Base-by-base conservation (phyloP, 2,329 filamentous ascomycete genomes). In the Cercospora nicotianae region DNA sequence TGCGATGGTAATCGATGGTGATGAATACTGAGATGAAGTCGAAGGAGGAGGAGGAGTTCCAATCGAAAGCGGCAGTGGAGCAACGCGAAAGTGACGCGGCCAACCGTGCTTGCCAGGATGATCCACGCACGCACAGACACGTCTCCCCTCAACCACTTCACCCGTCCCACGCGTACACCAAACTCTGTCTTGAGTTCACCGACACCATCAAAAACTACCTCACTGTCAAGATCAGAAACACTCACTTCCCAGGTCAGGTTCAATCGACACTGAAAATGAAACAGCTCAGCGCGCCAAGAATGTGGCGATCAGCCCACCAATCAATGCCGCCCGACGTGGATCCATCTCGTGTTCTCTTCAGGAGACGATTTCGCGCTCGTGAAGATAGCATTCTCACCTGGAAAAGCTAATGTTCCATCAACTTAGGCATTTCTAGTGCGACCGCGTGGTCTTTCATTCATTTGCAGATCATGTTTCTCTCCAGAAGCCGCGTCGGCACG, bases 391-490 rank as follows among this genome's bases (percentile, higher is more conserved):
- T 51, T 26, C 45, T 1, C 4, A 12, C 10, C 45, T 51, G 20
- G 20, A 51, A 51, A 12, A 23, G 1, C 45, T 20, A 13, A 51
- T 51, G 45, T 1, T 13, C 18, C 45, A 51, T 23, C 20, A 23
- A 0, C 20, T 42, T 18, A 30, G 26, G 16, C 53, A 58, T 33
- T 26, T 20, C 53, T 30, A 58, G 30, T n/a, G 6, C 28, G 13
- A 12, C 26, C 0, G 26, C 1, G 8, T 18, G 23, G 5, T n/a
- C n/a, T 13, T 30, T 16, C 53, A 20, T 16, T 58, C 59, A 7
- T 39, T 26, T 2, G 12, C 5, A 42, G 60, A 64, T 30, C 18
- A 66, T 66, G 67, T 36, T 69, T 5, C 61, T 60, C 26, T 63
- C 61, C 1, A 10, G 45, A 16, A 48, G 62, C 16, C 67, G 67